Conservation (phyloP, 139 green algal species). For the Micractinium conductrix region DNA sequence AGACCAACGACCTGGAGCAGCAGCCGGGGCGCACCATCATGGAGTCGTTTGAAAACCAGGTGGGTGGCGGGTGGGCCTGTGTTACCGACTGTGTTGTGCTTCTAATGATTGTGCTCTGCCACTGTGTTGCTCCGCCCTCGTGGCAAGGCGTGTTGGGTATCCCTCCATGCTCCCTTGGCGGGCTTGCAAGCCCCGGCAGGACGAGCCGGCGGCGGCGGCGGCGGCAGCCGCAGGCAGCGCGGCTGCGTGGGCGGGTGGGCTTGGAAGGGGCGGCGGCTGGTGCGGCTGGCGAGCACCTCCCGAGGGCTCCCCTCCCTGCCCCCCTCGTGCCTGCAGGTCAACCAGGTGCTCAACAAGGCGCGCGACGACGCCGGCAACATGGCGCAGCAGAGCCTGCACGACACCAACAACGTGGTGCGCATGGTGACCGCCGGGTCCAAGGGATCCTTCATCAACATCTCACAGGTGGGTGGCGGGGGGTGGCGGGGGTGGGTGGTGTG, state of each 20-base stretch:
- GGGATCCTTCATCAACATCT: conserved; percentile 99
- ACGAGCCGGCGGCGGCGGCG: too few species aligned
- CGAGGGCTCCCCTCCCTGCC: neutral
- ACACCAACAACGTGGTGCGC: conserved; percentile 98
- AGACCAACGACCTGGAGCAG: conserved; percentile 89
- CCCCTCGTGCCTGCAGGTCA: conserved; percentile 54
- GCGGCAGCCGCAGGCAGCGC: too few species aligned
- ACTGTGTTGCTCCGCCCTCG: too few species aligned
- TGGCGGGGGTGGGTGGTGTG: too few species aligned
- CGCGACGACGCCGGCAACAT: conserved; percentile 93
- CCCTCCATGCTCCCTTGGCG: too few species aligned
- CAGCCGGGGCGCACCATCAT: conserved; percentile 91
- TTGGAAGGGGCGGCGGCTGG: too few species aligned
- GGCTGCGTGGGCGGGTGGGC: too few species aligned
- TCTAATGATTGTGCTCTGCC: neutral
- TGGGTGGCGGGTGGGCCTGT: neutral
- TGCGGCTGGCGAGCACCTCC: too few species aligned
- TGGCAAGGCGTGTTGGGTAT: too few species aligned
- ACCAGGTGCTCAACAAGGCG: conserved; percentile 94
- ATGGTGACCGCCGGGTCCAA: conserved; percentile 98
- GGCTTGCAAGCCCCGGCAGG: too few species aligned
- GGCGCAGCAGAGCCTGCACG: conserved; percentile 83
- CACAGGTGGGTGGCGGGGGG: too few species aligned
- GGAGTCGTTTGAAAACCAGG: conserved; percentile 95
- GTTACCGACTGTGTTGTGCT: neutral